These are phyloP conservation scores for Hyphodiscus hymeniophilus DNA, from an alignment of 495 filamentous ascomycete genomes.

Conservation along the genomic window DNA sequence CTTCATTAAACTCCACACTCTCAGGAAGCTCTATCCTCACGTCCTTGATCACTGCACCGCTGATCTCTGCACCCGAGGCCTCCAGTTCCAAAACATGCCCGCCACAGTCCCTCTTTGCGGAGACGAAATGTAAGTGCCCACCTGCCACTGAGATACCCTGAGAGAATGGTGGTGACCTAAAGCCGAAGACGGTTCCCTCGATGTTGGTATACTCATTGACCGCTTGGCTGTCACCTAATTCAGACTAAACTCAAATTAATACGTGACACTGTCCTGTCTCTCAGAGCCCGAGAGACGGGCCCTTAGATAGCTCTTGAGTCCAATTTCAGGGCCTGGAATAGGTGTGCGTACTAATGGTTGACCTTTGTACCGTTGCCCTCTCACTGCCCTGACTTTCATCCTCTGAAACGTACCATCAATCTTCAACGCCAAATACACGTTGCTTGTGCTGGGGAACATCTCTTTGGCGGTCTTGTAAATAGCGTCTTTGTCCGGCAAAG, in stretches of 20 bases:
- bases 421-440: constrained; percentile 32
- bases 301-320: too few species aligned
- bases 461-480: constrained; percentile 28
- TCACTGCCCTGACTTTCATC: constrained; percentile 32
- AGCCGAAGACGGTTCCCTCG: constrained; percentile 39
- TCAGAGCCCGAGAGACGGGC: too few species aligned
- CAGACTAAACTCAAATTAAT: too few species aligned
- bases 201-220: constrained; percentile 27
- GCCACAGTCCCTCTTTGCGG: constrained; percentile 31
- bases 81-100: constrained; percentile 42
- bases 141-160: constrained; percentile 42
- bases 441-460: constrained; percentile 29
- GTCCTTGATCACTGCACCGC: constrained; percentile 24
- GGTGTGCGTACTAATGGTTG: constrained; percentile 35
- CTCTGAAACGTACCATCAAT: constrained; percentile 30
- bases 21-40: constrained; percentile 34
- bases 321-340: too few species aligned
- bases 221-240: constrained; percentile 33
- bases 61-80: constrained; percentile 29
- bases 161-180: constrained; percentile 37
- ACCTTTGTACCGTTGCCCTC: constrained; percentile 24
- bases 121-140: constrained; percentile 45
- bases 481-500: constrained; percentile 24
- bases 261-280: too few species aligned
- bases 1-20: constrained; percentile 33